Evolutionary conservation across 1,139 yeast genomes (phyloP), one percentile per base, ranked within the genome.

Genomic region (Diutina mesorugosa): DNA sequence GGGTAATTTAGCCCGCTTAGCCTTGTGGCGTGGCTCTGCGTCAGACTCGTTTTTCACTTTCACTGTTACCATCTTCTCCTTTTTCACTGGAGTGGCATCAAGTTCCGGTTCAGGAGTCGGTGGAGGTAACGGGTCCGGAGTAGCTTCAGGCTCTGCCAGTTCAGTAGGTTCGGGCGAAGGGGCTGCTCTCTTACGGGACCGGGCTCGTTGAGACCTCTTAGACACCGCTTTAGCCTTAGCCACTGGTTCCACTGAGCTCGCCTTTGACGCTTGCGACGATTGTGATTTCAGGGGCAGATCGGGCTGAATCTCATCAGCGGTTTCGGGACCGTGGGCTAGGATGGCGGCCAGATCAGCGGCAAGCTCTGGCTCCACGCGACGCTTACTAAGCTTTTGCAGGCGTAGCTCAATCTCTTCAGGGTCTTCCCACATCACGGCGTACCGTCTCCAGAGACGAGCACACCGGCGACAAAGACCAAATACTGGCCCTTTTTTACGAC

Each of bases 381-480:
- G 79, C 64, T 79, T 81, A 80, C 83, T 78, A 1, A 84, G 83
- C 56, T 67, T 70, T 12, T 67, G 63, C 45, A 67, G 67, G 55
- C 79, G 83, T 65, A 76, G 79, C 54, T 83, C 71, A 0, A 89
- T 83, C 58, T 86, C 93, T 29, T 72, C 66, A 0, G 97, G 96
- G 55, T 82, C 83, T 62, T 85, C 90, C 98, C 99, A 93, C n/a
- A 76, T 76, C 0, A 88, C 85, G 0, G 91, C 97, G 67, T 93
- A 93, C 51, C 95, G 73, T 66, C 97, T 77, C 99, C 99, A 93
- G 50, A 93, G 68, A 58, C 85, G 76, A 0, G 97, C 97, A 72
- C 99, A 93, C 57, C 98, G 76, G 55, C 79, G 72, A 67, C 99
- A 93, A 18, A 93, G 72, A 0, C 90, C 97, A 10, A 74, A 67